Evolutionary conservation across 495 filamentous ascomycete species (phyloP).

Genomic region (Penicillium riverlandense): DNA sequence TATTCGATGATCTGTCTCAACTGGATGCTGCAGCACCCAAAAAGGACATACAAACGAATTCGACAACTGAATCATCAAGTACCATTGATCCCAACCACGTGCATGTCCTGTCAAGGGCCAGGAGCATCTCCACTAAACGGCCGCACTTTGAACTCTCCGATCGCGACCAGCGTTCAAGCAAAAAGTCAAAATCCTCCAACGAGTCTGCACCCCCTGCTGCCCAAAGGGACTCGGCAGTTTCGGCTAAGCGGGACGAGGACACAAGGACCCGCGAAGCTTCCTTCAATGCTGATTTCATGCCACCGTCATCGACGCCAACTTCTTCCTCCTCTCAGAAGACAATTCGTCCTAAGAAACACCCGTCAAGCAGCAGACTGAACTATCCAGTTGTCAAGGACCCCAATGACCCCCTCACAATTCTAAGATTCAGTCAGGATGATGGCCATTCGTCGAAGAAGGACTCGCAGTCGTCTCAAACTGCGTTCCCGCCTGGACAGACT

Average conservation of each 20-base stretch:
- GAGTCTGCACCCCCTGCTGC: too few relatives aligned
- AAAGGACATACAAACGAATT: slow-evolving; percentile 2
- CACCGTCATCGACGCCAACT: slow-evolving; percentile 11
- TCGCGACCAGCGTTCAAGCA: background rate
- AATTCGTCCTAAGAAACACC: slow-evolving; percentile 14
- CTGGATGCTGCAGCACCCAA: background rate
- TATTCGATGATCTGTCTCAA: slow-evolving; percentile 17
- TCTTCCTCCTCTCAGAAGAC: slow-evolving; percentile 23
- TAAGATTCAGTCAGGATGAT: slow-evolving; percentile 63
- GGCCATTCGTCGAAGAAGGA: slow-evolving; percentile 32
- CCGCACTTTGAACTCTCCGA: too few relatives aligned
- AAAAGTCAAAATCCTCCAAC: background rate
- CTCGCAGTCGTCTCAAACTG: slow-evolving; percentile 9
- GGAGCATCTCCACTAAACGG: too few relatives aligned
- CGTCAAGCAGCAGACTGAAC: slow-evolving; percentile 34
- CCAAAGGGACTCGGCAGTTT: too few relatives aligned
- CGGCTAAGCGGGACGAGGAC: too few relatives aligned
- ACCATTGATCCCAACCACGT: too few relatives aligned
- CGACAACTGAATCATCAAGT: background rate
- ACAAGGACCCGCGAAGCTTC: background rate
- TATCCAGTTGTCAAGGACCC: slow-evolving; percentile 80
- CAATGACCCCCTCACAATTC: slow-evolving; percentile 53
- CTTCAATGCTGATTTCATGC: background rate
- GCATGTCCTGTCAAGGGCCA: too few relatives aligned
- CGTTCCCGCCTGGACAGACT: slow-evolving; percentile 7